Evolutionary conservation across 2,329 filamentous ascomycete species (phyloP).

Genomic region (Penicillium sp.): DNA sequence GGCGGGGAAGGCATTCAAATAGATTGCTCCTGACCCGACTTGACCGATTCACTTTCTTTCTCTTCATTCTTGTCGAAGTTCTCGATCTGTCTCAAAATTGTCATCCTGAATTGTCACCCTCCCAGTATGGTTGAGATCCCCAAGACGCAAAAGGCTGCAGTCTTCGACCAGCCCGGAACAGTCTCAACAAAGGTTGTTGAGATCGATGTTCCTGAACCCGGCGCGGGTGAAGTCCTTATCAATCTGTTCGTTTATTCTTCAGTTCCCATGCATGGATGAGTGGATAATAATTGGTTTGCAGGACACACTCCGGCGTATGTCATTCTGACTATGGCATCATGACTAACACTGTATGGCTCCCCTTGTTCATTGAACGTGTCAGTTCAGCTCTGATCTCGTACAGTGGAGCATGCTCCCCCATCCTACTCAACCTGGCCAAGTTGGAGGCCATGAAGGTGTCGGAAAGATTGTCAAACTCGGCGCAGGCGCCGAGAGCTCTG

Average conservation of each 20-base stretch:
- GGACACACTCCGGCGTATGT: slow-evolving; percentile 68
- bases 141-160: slow-evolving; percentile 64
- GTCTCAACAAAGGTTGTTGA: slow-evolving; percentile 68
- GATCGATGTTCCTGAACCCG: slow-evolving; percentile 67
- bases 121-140: slow-evolving; percentile 51
- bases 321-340: slow-evolving; percentile 66
- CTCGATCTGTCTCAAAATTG: not conserved
- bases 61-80: not conserved
- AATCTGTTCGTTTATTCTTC: slow-evolving; percentile 55
- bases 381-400: slow-evolving; percentile 9
- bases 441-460: slow-evolving; percentile 73
- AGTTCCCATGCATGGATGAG: not conserved
- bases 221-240: slow-evolving; percentile 64
- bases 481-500: slow-evolving; percentile 58
- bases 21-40: not conserved
- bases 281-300: slow-evolving; percentile 24
- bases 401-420: slow-evolving; percentile 63
- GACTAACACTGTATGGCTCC: slow-evolving; percentile 43
- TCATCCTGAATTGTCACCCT: no score
- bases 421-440: slow-evolving; percentile 64
- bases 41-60: not conserved
- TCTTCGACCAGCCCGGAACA: slow-evolving; percentile 69
- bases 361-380: not conserved
- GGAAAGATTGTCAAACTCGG: slow-evolving; percentile 69
- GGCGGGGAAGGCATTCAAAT: slow-evolving; percentile 1